Evolutionary conservation across 352 stramenopile genomes (phyloP), one percentile per base, ranked within the genome.

Genomic region (Stramenopiles sp.): DNA sequence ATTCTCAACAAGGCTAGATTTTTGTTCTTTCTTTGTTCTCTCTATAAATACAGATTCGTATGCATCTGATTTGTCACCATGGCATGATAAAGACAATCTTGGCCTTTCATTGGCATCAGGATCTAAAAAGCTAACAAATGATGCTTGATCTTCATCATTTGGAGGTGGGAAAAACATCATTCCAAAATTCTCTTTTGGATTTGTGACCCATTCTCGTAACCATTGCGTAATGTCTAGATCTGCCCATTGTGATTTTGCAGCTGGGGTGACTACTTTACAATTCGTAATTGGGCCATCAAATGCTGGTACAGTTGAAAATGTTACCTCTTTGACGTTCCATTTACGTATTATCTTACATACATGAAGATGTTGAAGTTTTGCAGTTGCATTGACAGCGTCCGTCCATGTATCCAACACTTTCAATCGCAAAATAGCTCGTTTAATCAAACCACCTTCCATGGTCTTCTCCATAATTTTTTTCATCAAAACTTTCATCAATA

Each of bases 331-430:
- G 4, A 20, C 65, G 4, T 4, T 13, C 65, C 65, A 76, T 20
- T 76, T 13, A 7, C 65, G 65, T 13, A 76, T 76, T 4, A 76
- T 31, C 13, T 76, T 76, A 13, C 65, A 76, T 76, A 76, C 65
- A 13, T 53, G n/a, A 53, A 53, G 13, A 53, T 53, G 38, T 4
- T 13, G 38, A 53, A 13, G 4, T 53, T 53, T 4, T 53, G n/a
- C n/a, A n/a, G n/a, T n/a, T n/a, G n/a, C n/a, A 69, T 23, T 20
- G 20, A 69, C 20, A 23, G 20, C 53, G 27, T 69, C 27, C 27
- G 20, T 27, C 20, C 20, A 23, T 76, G 30, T 20, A 76, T 76
- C 65, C 30, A 33, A 76, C 65, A 76, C 65, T 20, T 33, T 33
- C 65, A 76, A 31, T 33, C 65, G 4, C 4, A 76, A 20, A 4